Conservation (phyloP, 495 filamentous ascomycete species). For the Thozetella sp. region DNA sequence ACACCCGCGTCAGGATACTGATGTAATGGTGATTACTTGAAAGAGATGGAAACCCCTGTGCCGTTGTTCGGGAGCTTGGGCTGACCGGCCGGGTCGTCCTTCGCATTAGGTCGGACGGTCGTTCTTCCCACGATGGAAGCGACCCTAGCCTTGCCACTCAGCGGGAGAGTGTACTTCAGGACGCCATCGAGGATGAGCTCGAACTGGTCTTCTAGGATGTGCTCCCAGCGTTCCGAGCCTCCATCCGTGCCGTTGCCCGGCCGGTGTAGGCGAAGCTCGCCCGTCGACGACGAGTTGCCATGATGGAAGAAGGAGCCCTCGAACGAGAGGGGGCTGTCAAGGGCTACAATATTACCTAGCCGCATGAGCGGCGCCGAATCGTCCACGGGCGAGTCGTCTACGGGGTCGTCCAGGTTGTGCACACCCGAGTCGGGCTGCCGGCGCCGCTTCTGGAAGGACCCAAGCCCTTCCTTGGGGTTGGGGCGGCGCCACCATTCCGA, state of each 20-base stretch:
- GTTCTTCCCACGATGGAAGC: conserved; percentile 51
- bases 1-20: not conserved
- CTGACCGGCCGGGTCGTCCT: conserved; percentile 36
- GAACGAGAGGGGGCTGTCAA: conserved; percentile 86
- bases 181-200: conserved; percentile 89
- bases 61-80: conserved; percentile 30
- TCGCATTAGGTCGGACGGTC: conserved; percentile 50
- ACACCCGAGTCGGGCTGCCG: conserved; percentile 2
- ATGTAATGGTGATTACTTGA: conserved; percentile 6
- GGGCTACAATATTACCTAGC: conserved; percentile 81
- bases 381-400: conserved; percentile 63
- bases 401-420: conserved; percentile 46
- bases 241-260: conserved; percentile 90
- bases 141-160: conserved; percentile 68
- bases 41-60: conserved; percentile 11
- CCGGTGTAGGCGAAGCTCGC: conserved; percentile 76
- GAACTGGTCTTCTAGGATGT: conserved; percentile 86
- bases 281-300: conserved; percentile 65
- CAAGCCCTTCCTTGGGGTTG: conserved; percentile 33
- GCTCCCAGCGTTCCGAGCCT: conserved; percentile 89
- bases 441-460: conserved; percentile 22
- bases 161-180: conserved; percentile 83
- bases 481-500: conserved; percentile 71
- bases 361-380: conserved; percentile 80
- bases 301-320: conserved; percentile 84